Base-by-base conservation (phyloP, 2,329 filamentous ascomycete genomes). In the Ophiostoma novo-ulmi region DNA sequence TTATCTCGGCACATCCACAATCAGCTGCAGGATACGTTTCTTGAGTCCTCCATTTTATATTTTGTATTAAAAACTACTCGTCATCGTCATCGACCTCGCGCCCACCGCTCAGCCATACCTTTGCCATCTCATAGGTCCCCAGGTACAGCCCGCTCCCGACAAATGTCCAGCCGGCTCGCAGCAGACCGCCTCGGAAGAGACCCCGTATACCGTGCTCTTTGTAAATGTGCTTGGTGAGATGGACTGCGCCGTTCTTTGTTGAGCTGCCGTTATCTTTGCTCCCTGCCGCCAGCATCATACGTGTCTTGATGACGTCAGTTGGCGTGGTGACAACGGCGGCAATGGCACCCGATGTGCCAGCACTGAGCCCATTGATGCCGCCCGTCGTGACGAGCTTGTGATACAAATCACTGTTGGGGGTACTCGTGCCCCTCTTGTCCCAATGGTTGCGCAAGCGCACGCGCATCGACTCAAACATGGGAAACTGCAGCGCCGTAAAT, bases 401-500 rank as follows among this genome's bases (percentile, higher is more conserved):
- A 17, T 63, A 26, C 22, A 63, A 26, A 7, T 20, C 48, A 71
- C 68, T 38, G 68, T 31, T 70, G 17, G 44, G n/a, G 31, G 31
- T 4, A 31, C 3, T 31, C 71, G 58, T 64, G 67, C 69, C 38
- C 55, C 73, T 70, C 65, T n/a, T 0, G 17, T 73, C 71, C 73
- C 77, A 76, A 67, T 76, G 74, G 31, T 76, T 72, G 82, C 82
- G 82, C 13, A 93, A 84, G 5, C 76, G 77, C 52, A 80, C 78
- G 71, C 91, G 89, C 69, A 93, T 76, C 66, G 87, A 82, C 81
- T 97, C 93, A 76, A 95, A 97, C 75, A 95, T 84, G 5, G 93
- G 93, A 75, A 97, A 97, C 76, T 97, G 92, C 74, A 97, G 83
- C 0, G 91, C 93, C 3, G 93, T 97, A 75, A 94, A 95, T 0